A percentile compares a stretch with the other conserved stretches of the same genome.
Evolutionary conservation across 2,329 filamentous ascomycete species (phyloP).

Genomic region (Nemania serpens): DNA sequence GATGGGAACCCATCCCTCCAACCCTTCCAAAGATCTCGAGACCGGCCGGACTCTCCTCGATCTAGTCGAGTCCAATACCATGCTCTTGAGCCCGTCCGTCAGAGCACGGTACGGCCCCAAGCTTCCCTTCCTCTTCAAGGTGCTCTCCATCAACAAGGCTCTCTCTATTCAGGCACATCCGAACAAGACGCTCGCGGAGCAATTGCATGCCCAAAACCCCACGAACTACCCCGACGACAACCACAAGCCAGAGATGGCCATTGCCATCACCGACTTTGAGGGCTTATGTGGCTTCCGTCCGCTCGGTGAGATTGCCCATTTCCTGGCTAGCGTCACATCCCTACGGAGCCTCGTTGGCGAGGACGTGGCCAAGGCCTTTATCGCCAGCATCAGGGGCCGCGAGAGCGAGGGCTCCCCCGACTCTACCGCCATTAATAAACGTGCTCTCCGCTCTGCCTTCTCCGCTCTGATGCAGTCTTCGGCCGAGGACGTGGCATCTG

Average conservation of each 20-base stretch:
- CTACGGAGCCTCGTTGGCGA: slow-evolving; percentile 71
- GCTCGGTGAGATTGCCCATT: slow-evolving; percentile 82
- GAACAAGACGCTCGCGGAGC: slow-evolving; percentile 91
- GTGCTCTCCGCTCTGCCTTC: slow-evolving; percentile 76
- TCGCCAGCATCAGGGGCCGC: slow-evolving; percentile 57
- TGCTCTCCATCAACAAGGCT: slow-evolving; percentile 93
- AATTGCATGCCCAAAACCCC: slow-evolving; percentile 82
- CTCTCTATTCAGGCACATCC: slow-evolving; percentile 97
- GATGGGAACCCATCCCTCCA: slow-evolving; percentile 98
- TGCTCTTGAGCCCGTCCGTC: slow-evolving; percentile 76
- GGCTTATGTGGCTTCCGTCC: slow-evolving; percentile 95
- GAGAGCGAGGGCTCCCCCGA: slow-evolving; percentile 46
- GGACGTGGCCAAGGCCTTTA: slow-evolving; percentile 62
- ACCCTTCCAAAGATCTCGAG: slow-evolving; percentile 86
- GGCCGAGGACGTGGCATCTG: slow-evolving; percentile 65
- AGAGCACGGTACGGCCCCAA: slow-evolving; percentile 76
- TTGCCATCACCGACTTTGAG: slow-evolving; percentile 94
- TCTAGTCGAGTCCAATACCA: slow-evolving; percentile 83
- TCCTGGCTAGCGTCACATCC: slow-evolving; percentile 63
- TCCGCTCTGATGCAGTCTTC: slow-evolving; percentile 79
- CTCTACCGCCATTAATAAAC: slow-evolving; percentile 67
- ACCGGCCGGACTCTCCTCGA: slow-evolving; percentile 88
- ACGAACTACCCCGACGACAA: slow-evolving; percentile 99
- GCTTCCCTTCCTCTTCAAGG: slow-evolving; percentile 96
- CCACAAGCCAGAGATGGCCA: slow-evolving; percentile 99